Base-by-base conservation (phyloP, 2,329 filamentous ascomycete genomes). In the Helminthosporium solani region DNA sequence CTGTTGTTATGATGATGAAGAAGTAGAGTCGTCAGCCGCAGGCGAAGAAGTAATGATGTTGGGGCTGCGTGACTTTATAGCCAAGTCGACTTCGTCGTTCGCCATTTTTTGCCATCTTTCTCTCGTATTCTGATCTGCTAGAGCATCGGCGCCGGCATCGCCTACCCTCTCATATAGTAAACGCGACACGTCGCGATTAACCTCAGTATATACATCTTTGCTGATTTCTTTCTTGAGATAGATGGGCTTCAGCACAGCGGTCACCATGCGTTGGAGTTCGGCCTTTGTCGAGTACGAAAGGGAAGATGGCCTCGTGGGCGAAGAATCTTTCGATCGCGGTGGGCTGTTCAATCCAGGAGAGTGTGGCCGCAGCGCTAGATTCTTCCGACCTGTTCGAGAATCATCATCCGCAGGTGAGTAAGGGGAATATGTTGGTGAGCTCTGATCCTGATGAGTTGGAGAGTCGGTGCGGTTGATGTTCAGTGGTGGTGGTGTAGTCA, bases 131-230 rank as follows among this genome's bases (percentile, higher is more conserved):
- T 86, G 79, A 60, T 87, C 81, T 3, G 72, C 64, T 23, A 94
- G 77, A 18, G 70, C 72, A 41, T 70, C 68, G 30, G 77, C 71
- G 15, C 66, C 65, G 47, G 64, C 64, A 48, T 76, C 76, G 4
- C 77, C 78, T 20, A 83, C 78, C 37, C 75, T 74, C 25, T 84
- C 90, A 71, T 99, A 99, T 47, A 99, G 76, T 73, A 86, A 88
- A 47, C 90, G 86, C 33, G 90, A 96, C 27, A 97, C 85, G 49
- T 87, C 86, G 52, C 90, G 85, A 66, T 97, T 97, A 71, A 97
- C 96, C 46, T 84, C 83, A 2, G 89, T 92, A 68, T 95, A 99
- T 70, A 96, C 87, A 49, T 96, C 88, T 57, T 90, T 88, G 15
- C 85, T 90, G 51, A 97, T 80, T 52, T 86, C 82, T 58, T 87